Evolutionary conservation across 345 rosid species (phyloP), one percentile per base, ranked within the genome.

Genomic region (Euphorbia pulcherrima): DNA sequence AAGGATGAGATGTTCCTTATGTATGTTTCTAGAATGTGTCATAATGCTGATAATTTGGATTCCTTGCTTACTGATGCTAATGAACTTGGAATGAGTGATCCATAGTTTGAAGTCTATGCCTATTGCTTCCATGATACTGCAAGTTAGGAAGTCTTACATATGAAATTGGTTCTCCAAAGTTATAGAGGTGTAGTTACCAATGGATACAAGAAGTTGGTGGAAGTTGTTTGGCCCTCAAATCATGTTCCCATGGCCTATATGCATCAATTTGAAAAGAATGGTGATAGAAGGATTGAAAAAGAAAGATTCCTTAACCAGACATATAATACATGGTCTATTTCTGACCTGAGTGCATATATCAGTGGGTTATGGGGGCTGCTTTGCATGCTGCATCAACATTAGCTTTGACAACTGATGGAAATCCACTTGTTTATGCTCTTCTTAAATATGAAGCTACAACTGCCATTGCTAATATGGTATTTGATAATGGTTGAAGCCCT

Each of bases 251-350:
- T 93, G 90, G 96, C 94, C 14, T 90, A 79, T 70, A 90, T 93
- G 97, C 83, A 85, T 46, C 97, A 90, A 75, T 90, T 90, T 72
- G 98, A 93, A 67, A 89, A 70, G 82, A 96, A 93, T 64, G 91
- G 94, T 6, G 98, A 93, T 73, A 96, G 95, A 29, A 90, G 89
- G 92, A 90, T 93, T 60, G 96, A 93, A 70, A 93, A 93, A 60
- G 98, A 93, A 1, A 96, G 94, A 11, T 93, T 93, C 68, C 98
- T 97, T 13, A 97, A 93, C 75, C 97, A 89, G 80, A 93, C 98
- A 62, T 93, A 93, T 48, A 97, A 93, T 71, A 85, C 90, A 18
- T 90, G 98, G 98, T 87, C 94, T 6, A 92, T 86, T 11, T 80
- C 87, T 57, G 97, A 96, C 24, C 82, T 90, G 53, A 93, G 96